Evolutionary conservation across 495 filamentous ascomycete species (phyloP), one percentile per base, ranked within the genome.

Genomic region (Talaromyces stipitatus): DNA sequence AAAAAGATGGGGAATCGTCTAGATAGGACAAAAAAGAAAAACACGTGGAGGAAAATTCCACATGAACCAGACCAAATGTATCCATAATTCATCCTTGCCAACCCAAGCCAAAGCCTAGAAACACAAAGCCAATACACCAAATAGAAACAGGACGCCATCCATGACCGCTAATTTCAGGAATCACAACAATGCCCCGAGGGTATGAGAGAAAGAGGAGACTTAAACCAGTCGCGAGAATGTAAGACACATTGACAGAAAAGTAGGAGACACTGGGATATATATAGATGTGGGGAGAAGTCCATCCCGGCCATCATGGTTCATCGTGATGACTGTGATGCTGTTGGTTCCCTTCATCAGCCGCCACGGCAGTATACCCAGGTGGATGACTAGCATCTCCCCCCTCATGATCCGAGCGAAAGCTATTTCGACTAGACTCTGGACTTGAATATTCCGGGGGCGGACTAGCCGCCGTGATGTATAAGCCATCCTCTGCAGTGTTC

Each of bases 371-470:
- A 57, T 88, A 89, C 62, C 82, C 88, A 8, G 85, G 85, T 57
- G 50, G 41, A 36, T 50, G 56, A 38, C 27, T 56, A 70, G 63
- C 18, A 41, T 63, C 58, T 51, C 67, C 9, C 72, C 63, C 48
- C 64, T 68, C 47, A 74, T 72, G 62, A 16, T 75, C 70, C n/a
- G 48, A 51, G 27, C 48, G 28, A 5, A 51, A 18, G 55, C 83
- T 86, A 55, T 82, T 69, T 28, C 76, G 75, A 65, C 81, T 83
- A 28, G 78, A 78, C 23, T 78, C 78, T 1, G 88, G 87, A 63
- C 87, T 90, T 2, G 84, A 83, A 61, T 91, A 91, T 61, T 89
- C 87, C 3, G 88, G 88, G 16, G 88, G 85, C 58, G 68, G 84
- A 68, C 62, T 71, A 57, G 54, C 53, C 7, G 65, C 64, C 22